Percentiles rank a stretch among this genome's conserved stretches.
Conservation (phyloP, 2,329 filamentous ascomycete genomes). For the Ophiostoma novo-ulmi region DNA sequence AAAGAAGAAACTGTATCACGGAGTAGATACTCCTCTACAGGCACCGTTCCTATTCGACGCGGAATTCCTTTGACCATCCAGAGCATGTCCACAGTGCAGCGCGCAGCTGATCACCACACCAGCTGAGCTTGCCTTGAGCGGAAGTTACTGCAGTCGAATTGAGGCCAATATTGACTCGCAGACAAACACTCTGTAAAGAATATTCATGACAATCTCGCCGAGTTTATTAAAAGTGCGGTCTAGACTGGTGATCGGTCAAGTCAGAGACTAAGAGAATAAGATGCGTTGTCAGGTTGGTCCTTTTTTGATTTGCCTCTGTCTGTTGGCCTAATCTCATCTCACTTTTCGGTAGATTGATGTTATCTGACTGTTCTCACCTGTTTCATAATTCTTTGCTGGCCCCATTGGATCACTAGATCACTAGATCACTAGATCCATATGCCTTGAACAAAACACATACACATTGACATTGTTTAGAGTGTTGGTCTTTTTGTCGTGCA, state of each 20-base stretch:
- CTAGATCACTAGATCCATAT: not conserved
- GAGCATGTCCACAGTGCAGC: not conserved
- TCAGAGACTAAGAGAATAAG: not conserved
- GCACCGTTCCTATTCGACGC: not conserved
- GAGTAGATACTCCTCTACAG: not conserved
- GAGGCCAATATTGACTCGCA: not conserved
- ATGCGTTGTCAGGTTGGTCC: constrained; percentile 1
- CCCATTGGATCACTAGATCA: not conserved
- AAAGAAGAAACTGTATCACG: not conserved
- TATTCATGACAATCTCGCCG: not conserved
- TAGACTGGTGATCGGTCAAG: not conserved
- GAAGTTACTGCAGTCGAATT: not conserved
- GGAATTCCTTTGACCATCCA: too few species aligned
- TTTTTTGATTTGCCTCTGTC: not conserved
- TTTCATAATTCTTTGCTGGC: not conserved
- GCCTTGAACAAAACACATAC: not conserved
- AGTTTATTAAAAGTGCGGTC: not conserved
- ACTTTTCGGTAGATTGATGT: not conserved
- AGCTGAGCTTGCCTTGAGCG: not conserved
- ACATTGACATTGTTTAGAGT: not conserved
- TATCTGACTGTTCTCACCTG: not conserved
- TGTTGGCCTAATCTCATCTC: not conserved
- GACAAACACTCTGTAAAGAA: too few species aligned
- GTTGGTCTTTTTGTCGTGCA: not conserved
- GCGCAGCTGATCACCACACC: not conserved